These are phyloP conservation scores for Moesziomyces sp. DNA, from an alignment of 1,284 basidiomycete species.

Conservation along the genomic window DNA sequence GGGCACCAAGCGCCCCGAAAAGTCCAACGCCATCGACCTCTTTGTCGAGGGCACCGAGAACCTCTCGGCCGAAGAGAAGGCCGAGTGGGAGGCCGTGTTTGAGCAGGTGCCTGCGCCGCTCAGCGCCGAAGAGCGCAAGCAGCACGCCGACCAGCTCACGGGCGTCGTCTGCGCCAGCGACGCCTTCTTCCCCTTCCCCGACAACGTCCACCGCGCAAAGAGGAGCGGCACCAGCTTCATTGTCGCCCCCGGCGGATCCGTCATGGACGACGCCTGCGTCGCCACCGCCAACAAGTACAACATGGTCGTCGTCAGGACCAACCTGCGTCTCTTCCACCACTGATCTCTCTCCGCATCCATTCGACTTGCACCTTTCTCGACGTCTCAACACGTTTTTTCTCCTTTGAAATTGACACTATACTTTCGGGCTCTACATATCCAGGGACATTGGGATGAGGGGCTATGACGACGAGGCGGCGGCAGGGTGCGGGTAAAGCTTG, in stretches of 20 bases:
- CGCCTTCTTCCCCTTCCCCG: slow-evolving; percentile 99
- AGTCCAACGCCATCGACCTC: slow-evolving; percentile 96
- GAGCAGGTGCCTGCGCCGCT: slow-evolving; percentile 79
- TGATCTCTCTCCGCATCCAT: slow-evolving; percentile 18
- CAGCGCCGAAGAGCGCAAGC: slow-evolving; percentile 75
- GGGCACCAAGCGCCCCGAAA: slow-evolving; percentile 95
- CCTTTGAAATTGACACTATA: not conserved
- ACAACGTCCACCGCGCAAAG: slow-evolving; percentile 93
- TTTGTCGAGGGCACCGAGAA: slow-evolving; percentile 82
- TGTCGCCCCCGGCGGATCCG: slow-evolving; percentile 92
- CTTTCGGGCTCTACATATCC: not conserved
- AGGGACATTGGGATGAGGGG: not conserved
- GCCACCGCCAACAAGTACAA: slow-evolving; percentile 62
- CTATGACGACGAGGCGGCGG: slow-evolving; percentile 10
- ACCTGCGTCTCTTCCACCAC: slow-evolving; percentile 67
- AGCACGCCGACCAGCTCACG: slow-evolving; percentile 67
- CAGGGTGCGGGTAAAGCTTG: slow-evolving; percentile 39
- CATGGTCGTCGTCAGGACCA: slow-evolving; percentile 66
- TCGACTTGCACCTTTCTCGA: not conserved
- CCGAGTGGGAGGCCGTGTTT: slow-evolving; percentile 91
- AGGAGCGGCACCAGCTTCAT: slow-evolving; percentile 92
- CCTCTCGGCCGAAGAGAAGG: slow-evolving; percentile 74
- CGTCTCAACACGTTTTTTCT: slow-evolving; percentile 15
- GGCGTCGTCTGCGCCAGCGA: slow-evolving; percentile 93
- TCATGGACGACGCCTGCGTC: slow-evolving; percentile 81